These are phyloP conservation scores for Phylloporus sp. DNA, from an alignment of 768 basidiomycete genomes.

Conservation along the genomic window DNA sequence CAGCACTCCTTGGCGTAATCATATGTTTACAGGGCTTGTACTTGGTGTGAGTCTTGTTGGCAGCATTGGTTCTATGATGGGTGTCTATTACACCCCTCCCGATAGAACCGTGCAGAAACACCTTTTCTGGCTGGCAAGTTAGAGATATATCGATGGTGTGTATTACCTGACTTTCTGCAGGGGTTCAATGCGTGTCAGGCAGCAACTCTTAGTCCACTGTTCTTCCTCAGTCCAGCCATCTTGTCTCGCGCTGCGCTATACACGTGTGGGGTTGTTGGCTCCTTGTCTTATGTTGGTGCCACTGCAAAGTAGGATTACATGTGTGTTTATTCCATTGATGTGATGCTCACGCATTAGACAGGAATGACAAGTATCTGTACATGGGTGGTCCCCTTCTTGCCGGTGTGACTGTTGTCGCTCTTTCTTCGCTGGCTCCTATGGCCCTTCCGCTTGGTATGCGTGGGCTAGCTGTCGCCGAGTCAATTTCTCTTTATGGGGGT, in stretches of 20 bases:
- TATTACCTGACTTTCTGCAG: slow-evolving; percentile 32
- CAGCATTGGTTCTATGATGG: slow-evolving; percentile 83
- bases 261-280: slow-evolving; percentile 81
- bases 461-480: slow-evolving; percentile 69
- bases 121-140: slow-evolving; percentile 70
- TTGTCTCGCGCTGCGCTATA: slow-evolving; percentile 86
- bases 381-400: slow-evolving; percentile 86
- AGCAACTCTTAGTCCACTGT: slow-evolving; percentile 82
- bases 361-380: slow-evolving; percentile 79
- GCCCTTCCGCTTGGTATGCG: slow-evolving; percentile 81
- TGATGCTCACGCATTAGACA: slow-evolving; percentile 15
- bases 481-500: slow-evolving; percentile 82
- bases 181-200: slow-evolving; percentile 86
- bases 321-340: neutral
- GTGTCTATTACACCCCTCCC: slow-evolving; percentile 72
- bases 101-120: slow-evolving; percentile 76
- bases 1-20: neutral
- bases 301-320: slow-evolving; percentile 62
- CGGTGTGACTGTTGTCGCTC: slow-evolving; percentile 83
- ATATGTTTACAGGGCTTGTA: slow-evolving; percentile 58
- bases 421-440: slow-evolving; percentile 86
- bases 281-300: slow-evolving; percentile 82
- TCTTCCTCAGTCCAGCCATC: slow-evolving; percentile 82
- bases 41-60: slow-evolving; percentile 78
- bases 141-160: neutral